phyloP scores from a whole-genome alignment of 179 eudicot genomes.

The Carnegiea gigantea region DNA sequence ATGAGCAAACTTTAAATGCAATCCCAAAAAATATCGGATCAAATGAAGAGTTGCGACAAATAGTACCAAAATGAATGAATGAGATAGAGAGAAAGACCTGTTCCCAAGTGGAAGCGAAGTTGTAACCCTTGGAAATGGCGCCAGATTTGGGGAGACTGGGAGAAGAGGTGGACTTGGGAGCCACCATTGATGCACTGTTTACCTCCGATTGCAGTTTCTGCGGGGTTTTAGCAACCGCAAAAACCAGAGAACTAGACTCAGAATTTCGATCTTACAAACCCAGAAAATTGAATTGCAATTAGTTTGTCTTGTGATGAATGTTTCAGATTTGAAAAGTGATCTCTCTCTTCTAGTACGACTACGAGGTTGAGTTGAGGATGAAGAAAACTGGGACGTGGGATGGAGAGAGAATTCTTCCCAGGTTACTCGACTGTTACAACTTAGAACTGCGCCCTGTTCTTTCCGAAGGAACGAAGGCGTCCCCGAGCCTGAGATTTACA shows the following conservation, averaged over 20 bases:
- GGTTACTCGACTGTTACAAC: not conserved
- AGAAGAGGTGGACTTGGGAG: constrained; percentile 31
- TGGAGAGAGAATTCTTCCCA: not conserved
- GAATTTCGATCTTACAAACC: not conserved
- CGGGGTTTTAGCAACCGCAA: not conserved
- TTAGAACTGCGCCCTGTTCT: too few species aligned
- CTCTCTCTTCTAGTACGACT: not conserved
- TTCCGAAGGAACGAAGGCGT: too few species aligned
- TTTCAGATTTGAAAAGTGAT: not conserved
- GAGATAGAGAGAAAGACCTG: constrained; percentile 47
- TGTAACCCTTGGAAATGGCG: constrained; percentile 84
- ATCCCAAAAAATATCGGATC: not conserved
- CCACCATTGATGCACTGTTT: constrained; percentile 30
- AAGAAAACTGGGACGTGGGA: too few species aligned
- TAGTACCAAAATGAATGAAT: not conserved
- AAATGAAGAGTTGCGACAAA: not conserved
- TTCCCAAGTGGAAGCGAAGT: constrained; percentile 93
- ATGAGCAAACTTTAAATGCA: not conserved
- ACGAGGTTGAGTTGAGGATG: not conserved
- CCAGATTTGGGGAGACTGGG: constrained; percentile 58
- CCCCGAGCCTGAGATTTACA: too few species aligned
- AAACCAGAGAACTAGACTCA: not conserved
- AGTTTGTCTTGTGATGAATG: not conserved
- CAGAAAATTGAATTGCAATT: not conserved
- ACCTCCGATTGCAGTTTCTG: constrained; percentile 14